Percentiles rank a stretch among this genome's conserved stretches.
Conservation (phyloP, 2,329 filamentous ascomycete species). For the Colletotrichum sidae region DNA sequence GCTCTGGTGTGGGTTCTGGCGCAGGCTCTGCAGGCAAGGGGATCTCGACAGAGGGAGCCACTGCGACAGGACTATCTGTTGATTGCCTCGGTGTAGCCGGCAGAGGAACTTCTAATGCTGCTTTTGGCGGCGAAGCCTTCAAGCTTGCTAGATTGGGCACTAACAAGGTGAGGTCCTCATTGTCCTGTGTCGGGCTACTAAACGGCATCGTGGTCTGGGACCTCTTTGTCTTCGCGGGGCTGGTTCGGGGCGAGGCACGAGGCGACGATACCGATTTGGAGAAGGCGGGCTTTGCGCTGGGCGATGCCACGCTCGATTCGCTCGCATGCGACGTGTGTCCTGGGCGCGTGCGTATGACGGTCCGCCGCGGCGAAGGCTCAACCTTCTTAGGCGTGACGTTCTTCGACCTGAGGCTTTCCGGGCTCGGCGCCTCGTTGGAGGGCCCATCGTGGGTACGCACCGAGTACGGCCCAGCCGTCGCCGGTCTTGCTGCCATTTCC, state of each 20-base stretch:
- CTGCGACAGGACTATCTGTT: constrained; percentile 26
- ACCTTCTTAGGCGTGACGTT: constrained; percentile 61
- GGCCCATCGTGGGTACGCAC: constrained; percentile 64
- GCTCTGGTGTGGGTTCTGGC: constrained; percentile 28
- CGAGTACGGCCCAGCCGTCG: constrained; percentile 75
- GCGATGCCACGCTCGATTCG: constrained; percentile 62
- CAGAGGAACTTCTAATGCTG: constrained; percentile 44
- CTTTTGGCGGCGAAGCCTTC: constrained; percentile 39
- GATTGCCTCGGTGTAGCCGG: constrained; percentile 23
- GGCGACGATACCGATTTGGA: constrained; percentile 34
- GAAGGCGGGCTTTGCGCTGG: constrained; percentile 46
- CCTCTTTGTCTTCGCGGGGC: constrained; percentile 53
- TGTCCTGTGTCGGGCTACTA: constrained; percentile 59
- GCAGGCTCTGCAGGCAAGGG: constrained; percentile 14
- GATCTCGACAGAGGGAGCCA: constrained; percentile 20
- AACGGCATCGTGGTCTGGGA: constrained; percentile 46
- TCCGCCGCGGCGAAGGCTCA: constrained; percentile 65
- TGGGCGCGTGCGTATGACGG: constrained; percentile 57
- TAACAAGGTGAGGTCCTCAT: constrained; percentile 66
- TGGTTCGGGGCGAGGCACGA: constrained; percentile 53
- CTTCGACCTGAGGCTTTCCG: constrained; percentile 60
- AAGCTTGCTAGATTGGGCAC: constrained; percentile 59
- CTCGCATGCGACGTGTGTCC: constrained; percentile 62
- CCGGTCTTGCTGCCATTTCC: constrained; percentile 68
- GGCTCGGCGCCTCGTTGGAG: constrained; percentile 57